Percentiles rank a stretch among this genome's conserved stretches.
Evolutionary conservation across 805 yeast species (phyloP).

Genomic region (Cyberlindnera saturnus): DNA sequence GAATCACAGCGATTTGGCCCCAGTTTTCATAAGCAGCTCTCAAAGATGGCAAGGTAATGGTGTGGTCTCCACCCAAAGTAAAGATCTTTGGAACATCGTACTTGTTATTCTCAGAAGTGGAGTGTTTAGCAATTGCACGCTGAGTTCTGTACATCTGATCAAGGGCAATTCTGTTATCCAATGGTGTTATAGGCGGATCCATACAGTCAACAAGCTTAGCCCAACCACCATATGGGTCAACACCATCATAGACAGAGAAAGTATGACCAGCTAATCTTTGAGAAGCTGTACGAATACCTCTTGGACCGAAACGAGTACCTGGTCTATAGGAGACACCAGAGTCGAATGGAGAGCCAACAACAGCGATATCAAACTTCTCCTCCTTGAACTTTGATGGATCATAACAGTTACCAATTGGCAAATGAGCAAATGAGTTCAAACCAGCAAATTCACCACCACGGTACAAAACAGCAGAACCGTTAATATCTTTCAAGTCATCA

Average conservation of each 20-base stretch:
- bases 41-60: slow-evolving; percentile 43
- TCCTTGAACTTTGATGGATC: slow-evolving; percentile 31
- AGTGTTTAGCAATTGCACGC: slow-evolving; percentile 37
- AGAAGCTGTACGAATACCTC: slow-evolving; percentile 40
- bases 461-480: slow-evolving; percentile 32
- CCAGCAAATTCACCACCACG: slow-evolving; percentile 46
- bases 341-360: slow-evolving; percentile 52
- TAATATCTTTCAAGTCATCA: slow-evolving; percentile 33
- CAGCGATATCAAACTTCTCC: slow-evolving; percentile 28
- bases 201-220: slow-evolving; percentile 53
- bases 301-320: slow-evolving; percentile 50
- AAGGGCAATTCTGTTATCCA: slow-evolving; percentile 56
- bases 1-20: slow-evolving; percentile 40
- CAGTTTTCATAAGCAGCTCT: slow-evolving; percentile 41
- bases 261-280: slow-evolving; percentile 35
- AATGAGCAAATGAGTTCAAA: slow-evolving; percentile 48
- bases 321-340: slow-evolving; percentile 47
- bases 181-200: slow-evolving; percentile 57
- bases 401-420: slow-evolving; percentile 42
- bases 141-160: slow-evolving; percentile 50
- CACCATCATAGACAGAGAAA: slow-evolving; percentile 45
- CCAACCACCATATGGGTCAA: slow-evolving; percentile 49
- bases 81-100: slow-evolving; percentile 32
- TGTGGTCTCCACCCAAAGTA: slow-evolving; percentile 53
- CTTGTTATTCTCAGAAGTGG: slow-evolving; percentile 25